Conservation (phyloP, 148 eudicot species). For the Spergularia bocconei region DNA sequence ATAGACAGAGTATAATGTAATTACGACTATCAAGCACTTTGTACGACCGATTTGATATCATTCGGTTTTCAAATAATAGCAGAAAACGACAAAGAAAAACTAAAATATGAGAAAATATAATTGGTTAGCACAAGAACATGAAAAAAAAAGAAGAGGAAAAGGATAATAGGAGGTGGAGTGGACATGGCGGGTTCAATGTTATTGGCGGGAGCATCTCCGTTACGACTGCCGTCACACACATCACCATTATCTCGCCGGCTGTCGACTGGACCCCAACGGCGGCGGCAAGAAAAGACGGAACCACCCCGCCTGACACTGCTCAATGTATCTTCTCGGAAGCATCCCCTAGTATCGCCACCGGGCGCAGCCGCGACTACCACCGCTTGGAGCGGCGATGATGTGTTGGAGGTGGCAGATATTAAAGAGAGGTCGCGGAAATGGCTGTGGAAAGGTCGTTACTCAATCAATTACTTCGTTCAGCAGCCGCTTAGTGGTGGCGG, state of each 20-base stretch:
- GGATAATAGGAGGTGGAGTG: constrained; percentile 1
- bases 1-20: no score
- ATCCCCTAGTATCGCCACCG: background rate
- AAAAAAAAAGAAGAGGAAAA: background rate
- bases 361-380: constrained; percentile 1
- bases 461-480: constrained; percentile 59
- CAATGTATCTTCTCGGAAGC: background rate
- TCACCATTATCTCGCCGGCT: background rate
- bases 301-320: background rate
- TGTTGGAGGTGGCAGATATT: constrained; percentile 52
- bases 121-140: background rate
- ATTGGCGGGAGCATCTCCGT: constrained; percentile 1
- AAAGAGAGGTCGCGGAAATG: constrained; percentile 50
- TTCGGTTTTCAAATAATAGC: no score
- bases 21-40: no score
- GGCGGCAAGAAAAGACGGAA: background rate
- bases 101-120: background rate
- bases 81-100: no score
- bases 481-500: background rate
- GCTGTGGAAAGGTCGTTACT: constrained; percentile 60
- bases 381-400: constrained; percentile 12
- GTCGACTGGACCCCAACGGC: background rate
- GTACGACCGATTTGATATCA: no score
- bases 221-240: no score
- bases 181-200: background rate